Percentiles rank a stretch among this genome's conserved stretches.
Evolutionary conservation across 2,329 filamentous ascomycete species (phyloP).

Genomic region (Xylaria sp.): DNA sequence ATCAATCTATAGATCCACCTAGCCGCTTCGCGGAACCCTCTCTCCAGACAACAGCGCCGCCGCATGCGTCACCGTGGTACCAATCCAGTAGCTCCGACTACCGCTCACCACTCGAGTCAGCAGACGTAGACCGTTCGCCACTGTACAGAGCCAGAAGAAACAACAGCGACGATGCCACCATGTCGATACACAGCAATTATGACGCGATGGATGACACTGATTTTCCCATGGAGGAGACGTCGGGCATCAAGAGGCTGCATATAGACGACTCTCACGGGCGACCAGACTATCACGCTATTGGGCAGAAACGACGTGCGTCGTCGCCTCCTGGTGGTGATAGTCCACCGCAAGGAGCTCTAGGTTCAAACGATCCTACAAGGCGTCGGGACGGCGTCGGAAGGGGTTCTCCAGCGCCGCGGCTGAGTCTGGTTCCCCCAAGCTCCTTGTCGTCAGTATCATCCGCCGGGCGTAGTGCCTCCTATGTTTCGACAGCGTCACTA

Average conservation of each 20-base stretch:
- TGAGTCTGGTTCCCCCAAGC: slow-evolving; percentile 58
- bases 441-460: slow-evolving; percentile 58
- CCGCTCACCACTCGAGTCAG: slow-evolving; percentile 56
- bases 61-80: slow-evolving; percentile 56
- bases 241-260: slow-evolving; percentile 54
- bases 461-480: slow-evolving; percentile 59
- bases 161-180: slow-evolving; percentile 63
- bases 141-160: slow-evolving; percentile 58
- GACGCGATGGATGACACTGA: slow-evolving; percentile 62
- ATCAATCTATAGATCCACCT: slow-evolving; percentile 57
- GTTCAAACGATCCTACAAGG: slow-evolving; percentile 57
- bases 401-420: slow-evolving; percentile 63
- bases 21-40: slow-evolving; percentile 58
- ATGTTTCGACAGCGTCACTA: slow-evolving; percentile 58
- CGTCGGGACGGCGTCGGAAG: slow-evolving; percentile 61
- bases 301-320: slow-evolving; percentile 66
- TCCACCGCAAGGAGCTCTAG: slow-evolving; percentile 52
- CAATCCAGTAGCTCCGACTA: slow-evolving; percentile 53
- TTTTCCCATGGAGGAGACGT: slow-evolving; percentile 58
- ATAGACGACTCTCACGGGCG: slow-evolving; percentile 57
- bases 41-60: slow-evolving; percentile 60
- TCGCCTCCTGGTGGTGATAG: slow-evolving; percentile 63
- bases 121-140: slow-evolving; percentile 61
- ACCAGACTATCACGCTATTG: slow-evolving; percentile 54
- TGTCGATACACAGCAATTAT: slow-evolving; percentile 57